phyloP scores from a whole-genome alignment of 1,139 yeast genomes.

The Geotrichum armillariae region DNA sequence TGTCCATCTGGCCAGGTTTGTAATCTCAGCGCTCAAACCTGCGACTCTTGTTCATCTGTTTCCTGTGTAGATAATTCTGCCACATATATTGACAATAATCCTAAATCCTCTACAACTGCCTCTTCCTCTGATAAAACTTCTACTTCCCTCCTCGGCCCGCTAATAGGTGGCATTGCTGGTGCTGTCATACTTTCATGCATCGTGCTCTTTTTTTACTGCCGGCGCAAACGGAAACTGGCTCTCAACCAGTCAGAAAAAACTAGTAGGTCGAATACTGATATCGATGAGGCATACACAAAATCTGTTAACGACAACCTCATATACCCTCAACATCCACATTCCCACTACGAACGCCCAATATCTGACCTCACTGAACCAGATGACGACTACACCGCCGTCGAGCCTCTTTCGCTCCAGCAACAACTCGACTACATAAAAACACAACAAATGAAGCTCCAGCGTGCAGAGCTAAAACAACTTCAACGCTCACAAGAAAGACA shows the following conservation, averaged over 20 bases:
- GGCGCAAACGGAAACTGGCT: constrained; percentile 6
- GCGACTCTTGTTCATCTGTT: constrained; percentile 21
- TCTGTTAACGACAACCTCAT: constrained; percentile 2
- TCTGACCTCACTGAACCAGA: constrained; percentile 9
- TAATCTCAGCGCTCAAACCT: constrained; percentile 22
- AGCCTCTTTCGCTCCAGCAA: constrained; percentile 16
- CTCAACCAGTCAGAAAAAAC: background rate
- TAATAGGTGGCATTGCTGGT: constrained; percentile 22
- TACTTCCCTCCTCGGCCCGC: constrained; percentile 17
- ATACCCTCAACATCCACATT: background rate
- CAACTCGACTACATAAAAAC: constrained; percentile 20
- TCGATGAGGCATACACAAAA: constrained; percentile 1
- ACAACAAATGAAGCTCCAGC: constrained; percentile 20
- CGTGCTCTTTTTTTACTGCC: constrained; percentile 7
- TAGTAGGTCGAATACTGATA: background rate
- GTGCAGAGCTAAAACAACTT: constrained; percentile 7
- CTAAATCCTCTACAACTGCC: constrained; percentile 6
- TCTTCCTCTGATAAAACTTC: constrained; percentile 3
- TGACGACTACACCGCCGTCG: background rate
- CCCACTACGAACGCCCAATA: background rate
- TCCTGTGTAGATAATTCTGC: constrained; percentile 18
- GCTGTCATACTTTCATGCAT: background rate
- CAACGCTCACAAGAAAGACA: background rate
- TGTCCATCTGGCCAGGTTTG: constrained; percentile 23
- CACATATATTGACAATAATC: constrained; percentile 4